Base-by-base conservation (phyloP, 305 asterid genomes). In the Plantago lanceolata region DNA sequence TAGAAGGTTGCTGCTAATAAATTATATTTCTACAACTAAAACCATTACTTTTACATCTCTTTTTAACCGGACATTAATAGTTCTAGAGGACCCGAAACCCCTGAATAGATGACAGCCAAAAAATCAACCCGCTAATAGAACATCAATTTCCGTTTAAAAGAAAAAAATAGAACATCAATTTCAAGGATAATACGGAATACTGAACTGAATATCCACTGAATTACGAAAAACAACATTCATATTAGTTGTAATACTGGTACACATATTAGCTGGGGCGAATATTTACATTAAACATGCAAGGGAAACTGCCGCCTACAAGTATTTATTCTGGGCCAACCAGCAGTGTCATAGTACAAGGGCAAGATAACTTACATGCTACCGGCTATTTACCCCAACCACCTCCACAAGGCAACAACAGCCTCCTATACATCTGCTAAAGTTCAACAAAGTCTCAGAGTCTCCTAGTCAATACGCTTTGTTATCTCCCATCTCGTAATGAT, bases 361-460 rank as follows among this genome's bases (percentile, higher is more conserved):
- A 48, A 47, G 18, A 56, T 48, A 63, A 40, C 48, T 70, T 47
- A 57, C 11, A 12, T 12, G 37, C 45, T 11, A 40, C 26, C 17
- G 43, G 53, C 61, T 47, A n/a, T n/a, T n/a, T n/a, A n/a, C n/a
- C n/a, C n/a, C n/a, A n/a, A n/a, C n/a, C n/a, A n/a, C n/a, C n/a
- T n/a, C n/a, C n/a, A n/a, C n/a, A n/a, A n/a, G n/a, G n/a, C n/a
- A n/a, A n/a, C n/a, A n/a, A 65, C 55, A 37, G 55, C 57, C 66
- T 26, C 75, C 60, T 68, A 69, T 56, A 43, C 40, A 71, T 54
- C 66, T 59, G 71, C 65, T 15, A 45, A 61, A 45, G 47, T 66
- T 35, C 59, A 54, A 54, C 59, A 28, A 3, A 19, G 18, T 35
- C 44, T 35, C 44, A 35, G 44, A 35, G 44, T 35, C 35, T 31